Base-by-base conservation (phyloP, 257 asterid genomes). In the Scutellaria galericulata region DNA sequence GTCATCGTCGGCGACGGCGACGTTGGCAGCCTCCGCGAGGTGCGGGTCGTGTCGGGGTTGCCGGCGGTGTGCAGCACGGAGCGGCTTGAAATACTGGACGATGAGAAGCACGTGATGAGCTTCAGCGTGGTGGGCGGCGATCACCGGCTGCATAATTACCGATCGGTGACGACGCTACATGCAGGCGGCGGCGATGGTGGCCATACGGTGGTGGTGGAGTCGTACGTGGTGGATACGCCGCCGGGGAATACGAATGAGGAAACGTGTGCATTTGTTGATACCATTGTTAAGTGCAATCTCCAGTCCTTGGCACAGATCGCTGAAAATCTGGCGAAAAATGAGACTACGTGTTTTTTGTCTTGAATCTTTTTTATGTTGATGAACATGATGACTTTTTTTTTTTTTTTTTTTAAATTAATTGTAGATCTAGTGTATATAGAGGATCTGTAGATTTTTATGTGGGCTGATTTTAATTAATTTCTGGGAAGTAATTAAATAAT, bases 41-140 rank as follows among this genome's bases (percentile, higher is more conserved):
- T 92, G 45, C 79, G 66, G 13, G 96, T 92, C 53, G 86, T 89
- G 1, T 92, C 97, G 3, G 97, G 97, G 1, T 80, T 92, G 1
- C 97, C 97, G 24, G 97, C 96, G 8, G 89, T 44, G 50, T 76
- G 59, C 22, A 89, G 96, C 84, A 92, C 88, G 1, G 97, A 92
- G 79, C 72, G 96, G 80, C 82, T 92, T 0, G 97, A 92, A 56
- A 78, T 92, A 0, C 58, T 92, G 39, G 97, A 92, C 37, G 97
- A 92, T 8, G 95, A 89, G 83, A 71, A 55, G 72, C 96, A 86
- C 74, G 96, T 87, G 75, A 77, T 89, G 83, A 86, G 97, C 44
- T 91, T 91, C 80, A 76, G 93, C 27, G 86, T 91, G 3, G 95
- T 91, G 14, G 97, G 97, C 0, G 97, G 97, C 5, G 93, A 83